Base-by-base conservation (phyloP, 768 basidiomycete genomes). In the Coprinopsis sp. region DNA sequence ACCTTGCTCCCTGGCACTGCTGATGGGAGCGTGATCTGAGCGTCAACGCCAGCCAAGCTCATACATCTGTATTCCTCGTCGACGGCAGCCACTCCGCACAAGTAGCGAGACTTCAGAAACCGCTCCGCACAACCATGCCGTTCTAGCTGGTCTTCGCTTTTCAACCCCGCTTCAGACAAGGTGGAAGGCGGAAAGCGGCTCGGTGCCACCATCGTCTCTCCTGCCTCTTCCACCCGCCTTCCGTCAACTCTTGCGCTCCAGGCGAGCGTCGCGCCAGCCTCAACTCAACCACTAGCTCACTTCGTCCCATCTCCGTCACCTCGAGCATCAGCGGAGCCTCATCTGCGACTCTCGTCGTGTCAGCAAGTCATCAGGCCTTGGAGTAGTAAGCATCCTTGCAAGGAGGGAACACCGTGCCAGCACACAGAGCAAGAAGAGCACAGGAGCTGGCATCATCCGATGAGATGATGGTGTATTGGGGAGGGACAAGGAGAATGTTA, bases 91-190 rank as follows among this genome's bases (percentile, higher is more conserved):
- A 25, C 81, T 91, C 49, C 81, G 85, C 4, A 67, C 85, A 11
- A 84, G 84, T 8, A 65, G 83, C 54, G 87, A 82, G 58, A 86
- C 85, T 46, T 80, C 78, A 13, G 86, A 87, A 60, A 81, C 81
- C 56, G 78, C 77, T 62, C 70, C 66, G 13, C 73, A 73, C 51
- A 63, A 68, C 51, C 60, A 64, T 51, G 64, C 62, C 51, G 69
- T 69, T 27, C 67, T 69, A n/a, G n/a, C 40, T 63, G 66, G 21
- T 65, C 67, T 0, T 68, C 67, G 0, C 58, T 61, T 21, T 40
- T 54, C 41, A 36, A 39, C 34, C 33, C 37, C 30, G 27, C 36
- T 38, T 34, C 53, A n/a, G n/a, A n/a, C n/a, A n/a, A n/a, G n/a
- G n/a, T 39, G 8, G 38, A 25, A 8, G 6, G 8, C 25, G 40